A percentile compares a stretch with the other conserved stretches of the same genome.
These are phyloP conservation scores for Bruguiera gymnorhiza DNA, from an alignment of 345 rosid genomes.

Conservation along the genomic window DNA sequence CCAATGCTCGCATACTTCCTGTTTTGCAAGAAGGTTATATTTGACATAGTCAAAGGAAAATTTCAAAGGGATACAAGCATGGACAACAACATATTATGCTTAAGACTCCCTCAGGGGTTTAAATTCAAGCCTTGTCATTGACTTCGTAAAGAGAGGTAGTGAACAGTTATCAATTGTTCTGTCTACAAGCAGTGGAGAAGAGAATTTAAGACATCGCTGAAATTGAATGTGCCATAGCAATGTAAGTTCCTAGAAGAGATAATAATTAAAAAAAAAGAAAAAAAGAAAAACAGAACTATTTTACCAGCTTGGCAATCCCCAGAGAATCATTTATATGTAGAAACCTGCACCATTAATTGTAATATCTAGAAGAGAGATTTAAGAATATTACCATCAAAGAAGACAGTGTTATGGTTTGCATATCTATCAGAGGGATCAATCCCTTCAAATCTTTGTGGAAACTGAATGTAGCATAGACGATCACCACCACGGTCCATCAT, in stretches of 20 bases:
- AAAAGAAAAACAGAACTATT: not conserved
- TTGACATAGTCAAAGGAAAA: not conserved
- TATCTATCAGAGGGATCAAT: conserved; percentile 94
- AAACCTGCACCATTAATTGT: not conserved
- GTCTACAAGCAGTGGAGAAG: too few species aligned
- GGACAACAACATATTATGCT: too few species aligned
- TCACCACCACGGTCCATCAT: conserved; percentile 99
- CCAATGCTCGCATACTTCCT: conserved; percentile 95
- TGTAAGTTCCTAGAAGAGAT: too few species aligned
- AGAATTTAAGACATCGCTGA: too few species aligned
- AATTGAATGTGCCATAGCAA: too few species aligned
- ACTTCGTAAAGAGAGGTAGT: too few species aligned
- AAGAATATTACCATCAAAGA: conserved; percentile 63
- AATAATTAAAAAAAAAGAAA: too few species aligned
- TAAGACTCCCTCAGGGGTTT: too few species aligned
- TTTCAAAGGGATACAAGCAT: not conserved
- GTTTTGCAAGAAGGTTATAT: conserved; percentile 12
- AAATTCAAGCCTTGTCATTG: too few species aligned
- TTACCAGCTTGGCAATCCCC: not conserved
- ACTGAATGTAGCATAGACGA: conserved; percentile 82
- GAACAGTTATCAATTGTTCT: too few species aligned
- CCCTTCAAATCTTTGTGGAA: conserved; percentile 93
- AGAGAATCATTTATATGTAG: too few species aligned
- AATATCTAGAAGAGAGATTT: not conserved
- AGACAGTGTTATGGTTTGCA: conserved; percentile 86